Base-by-base conservation (phyloP, 352 stramenopile genomes). In the Phytophthora idaei region DNA sequence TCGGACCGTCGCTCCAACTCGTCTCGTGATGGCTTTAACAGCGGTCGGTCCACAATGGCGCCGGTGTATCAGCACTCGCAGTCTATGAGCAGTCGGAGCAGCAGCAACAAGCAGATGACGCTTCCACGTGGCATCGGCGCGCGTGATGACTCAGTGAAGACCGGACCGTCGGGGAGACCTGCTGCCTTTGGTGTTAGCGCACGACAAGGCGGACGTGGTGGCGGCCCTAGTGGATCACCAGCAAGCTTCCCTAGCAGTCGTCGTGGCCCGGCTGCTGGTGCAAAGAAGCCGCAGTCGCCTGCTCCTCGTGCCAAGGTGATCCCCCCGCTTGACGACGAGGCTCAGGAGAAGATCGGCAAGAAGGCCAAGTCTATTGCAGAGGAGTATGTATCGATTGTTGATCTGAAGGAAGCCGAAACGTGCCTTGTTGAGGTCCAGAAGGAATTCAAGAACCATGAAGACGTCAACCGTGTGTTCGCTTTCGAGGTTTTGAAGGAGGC, bases 361-460 rank as follows among this genome's bases (percentile, higher is more conserved):
- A 91, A 90, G 61, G 74, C 87, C 0, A 93, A 92, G 55, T 90
- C 82, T 1, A 90, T 84, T 32, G 80, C 85, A 4, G 85, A 93
- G 32, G 87, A 95, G 59, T 95, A 88, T 53, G 84, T 90, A 11
- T 88, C 69, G 48, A 92, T 94, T 34, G 64, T 81, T 36, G 87
- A 95, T 47, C 54, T 91, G 28, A 72, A 74, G 4, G 87, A 95
- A 69, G 87, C 85, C 0, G 83, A 91, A 3, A 50, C 77, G 4
- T 95, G 87, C 46, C 61, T 89, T 45, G 62, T 64, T 34, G 83
- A 93, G 61, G 15, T 91, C 31, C 63, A 86, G 53, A 93, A 90
- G 66, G 72, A 89, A 54, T 85, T 86, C 42, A 88, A 83, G 46
- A 75, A 66, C 48, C 82, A 92, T 54, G 57, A 79, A 9, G 81